Percentiles rank a stretch among this genome's conserved stretches.
These are phyloP conservation scores for Chloranthus sessilifolius DNA, from an alignment of 164 flowering plant species.

Conservation along the genomic window DNA sequence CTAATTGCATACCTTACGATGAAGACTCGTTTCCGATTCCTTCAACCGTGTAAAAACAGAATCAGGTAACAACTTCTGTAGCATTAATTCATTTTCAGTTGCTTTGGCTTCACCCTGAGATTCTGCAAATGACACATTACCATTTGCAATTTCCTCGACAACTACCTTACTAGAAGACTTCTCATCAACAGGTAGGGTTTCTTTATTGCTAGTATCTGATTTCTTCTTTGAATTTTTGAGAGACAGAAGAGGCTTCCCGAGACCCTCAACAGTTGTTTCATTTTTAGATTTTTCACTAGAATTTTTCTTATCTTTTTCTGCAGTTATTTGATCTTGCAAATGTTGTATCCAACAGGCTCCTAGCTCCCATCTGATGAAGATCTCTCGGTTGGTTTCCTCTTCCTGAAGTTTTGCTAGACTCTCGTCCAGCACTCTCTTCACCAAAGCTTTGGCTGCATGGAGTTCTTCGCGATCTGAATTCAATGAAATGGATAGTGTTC, in stretches of 20 bases:
- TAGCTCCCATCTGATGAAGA: slow-evolving; percentile 94
- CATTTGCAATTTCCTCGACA: slow-evolving; percentile 34
- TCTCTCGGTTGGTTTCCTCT: slow-evolving; percentile 37
- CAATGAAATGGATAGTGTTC: slow-evolving; percentile 21
- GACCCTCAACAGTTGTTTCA: slow-evolving; percentile 92
- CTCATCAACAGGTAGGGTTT: slow-evolving; percentile 26
- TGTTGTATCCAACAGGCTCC: slow-evolving; percentile 99
- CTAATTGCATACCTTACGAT: slow-evolving; percentile 59
- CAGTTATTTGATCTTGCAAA: slow-evolving; percentile 83
- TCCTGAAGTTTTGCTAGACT: slow-evolving; percentile 71
- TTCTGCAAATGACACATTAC: slow-evolving; percentile 24
- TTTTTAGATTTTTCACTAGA: slow-evolving; percentile 54
- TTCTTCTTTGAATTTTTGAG: slow-evolving; percentile 65
- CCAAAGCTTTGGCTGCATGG: slow-evolving; percentile 41
- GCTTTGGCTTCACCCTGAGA: slow-evolving; percentile 34
- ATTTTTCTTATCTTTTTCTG: slow-evolving; percentile 86
- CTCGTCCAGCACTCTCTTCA: slow-evolving; percentile 64
- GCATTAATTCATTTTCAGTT: slow-evolving; percentile 48
- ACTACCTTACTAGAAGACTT: slow-evolving; percentile 24
- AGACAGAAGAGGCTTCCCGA: slow-evolving; percentile 77
- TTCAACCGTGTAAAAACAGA: slow-evolving; percentile 73
- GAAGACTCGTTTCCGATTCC: slow-evolving; percentile 92
- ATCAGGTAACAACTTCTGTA: slow-evolving; percentile 57
- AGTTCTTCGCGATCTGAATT: slow-evolving; percentile 51
- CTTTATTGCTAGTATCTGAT: slow-evolving; percentile 32